Evolutionary conservation across 1,284 basidiomycete species (phyloP).

Genomic region (Malassezia equina): DNA sequence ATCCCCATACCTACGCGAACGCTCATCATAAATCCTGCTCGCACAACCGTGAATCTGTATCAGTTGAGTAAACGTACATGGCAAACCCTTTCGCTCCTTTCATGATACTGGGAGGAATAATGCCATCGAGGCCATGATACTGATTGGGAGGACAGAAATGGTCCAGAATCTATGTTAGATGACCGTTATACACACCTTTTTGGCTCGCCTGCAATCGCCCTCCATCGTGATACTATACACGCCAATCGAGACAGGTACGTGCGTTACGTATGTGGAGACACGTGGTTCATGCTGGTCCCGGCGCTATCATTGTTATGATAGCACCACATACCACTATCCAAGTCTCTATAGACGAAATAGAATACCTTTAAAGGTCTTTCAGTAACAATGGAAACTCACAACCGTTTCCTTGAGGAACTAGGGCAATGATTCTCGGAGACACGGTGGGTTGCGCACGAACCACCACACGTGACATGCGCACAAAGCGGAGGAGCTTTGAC

Average conservation of each 20-base stretch:
- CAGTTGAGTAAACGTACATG: slow-evolving; percentile 53
- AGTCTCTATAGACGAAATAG: no score
- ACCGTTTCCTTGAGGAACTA: no score
- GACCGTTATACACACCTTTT: slow-evolving; percentile 1
- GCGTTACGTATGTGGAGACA: not conserved
- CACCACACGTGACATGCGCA: slow-evolving; percentile 5
- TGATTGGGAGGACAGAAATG: slow-evolving; percentile 33
- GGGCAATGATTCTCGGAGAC: no score
- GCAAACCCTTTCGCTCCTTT: slow-evolving; percentile 69
- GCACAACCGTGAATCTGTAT: slow-evolving; percentile 38
- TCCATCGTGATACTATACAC: slow-evolving; percentile 1
- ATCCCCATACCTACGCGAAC: slow-evolving; percentile 73
- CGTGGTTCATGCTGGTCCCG: not conserved
- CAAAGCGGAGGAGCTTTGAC: not conserved
- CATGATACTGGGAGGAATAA: slow-evolving; percentile 51
- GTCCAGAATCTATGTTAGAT: slow-evolving; percentile 32
- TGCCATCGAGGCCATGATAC: slow-evolving; percentile 37
- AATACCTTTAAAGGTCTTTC: no score
- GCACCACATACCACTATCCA: no score
- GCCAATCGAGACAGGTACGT: not conserved
- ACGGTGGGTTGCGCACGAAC: slow-evolving; percentile 4
- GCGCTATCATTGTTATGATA: no score
- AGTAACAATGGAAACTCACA: no score
- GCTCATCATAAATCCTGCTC: slow-evolving; percentile 55
- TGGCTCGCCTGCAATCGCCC: slow-evolving; percentile 13